Evolutionary conservation across 2,329 filamentous ascomycete species (phyloP), one percentile per base, ranked within the genome.

Genomic region (Alternaria arborescens): DNA sequence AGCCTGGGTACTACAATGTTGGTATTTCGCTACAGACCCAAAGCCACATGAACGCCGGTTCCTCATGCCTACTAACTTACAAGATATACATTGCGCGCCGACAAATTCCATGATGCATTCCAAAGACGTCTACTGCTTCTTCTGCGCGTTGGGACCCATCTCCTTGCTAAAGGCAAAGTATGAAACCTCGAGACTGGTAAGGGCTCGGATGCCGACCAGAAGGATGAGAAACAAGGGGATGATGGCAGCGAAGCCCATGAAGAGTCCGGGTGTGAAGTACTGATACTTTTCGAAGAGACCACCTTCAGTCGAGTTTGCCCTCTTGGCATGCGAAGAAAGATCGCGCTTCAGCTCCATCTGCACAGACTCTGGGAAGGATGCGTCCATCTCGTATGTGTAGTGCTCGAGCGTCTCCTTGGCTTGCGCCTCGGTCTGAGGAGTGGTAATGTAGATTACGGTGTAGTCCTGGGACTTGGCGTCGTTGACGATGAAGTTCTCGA

Each of bases 111-210:
- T 14, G 5, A 20, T 22, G 11, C n/a, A 55, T 22, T 22, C 14
- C 5, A 18, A 54, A 30, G 16, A 11, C 16, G 18, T 22, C 32
- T 85, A 86, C 80, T 89, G 85, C 77, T 88, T 97, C 87, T 94
- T 97, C 80, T 96, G 92, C 32, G 91, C 91, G 38, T 88, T 84
- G n/a, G 93, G 92, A 0, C 93, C 92, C 84, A 93, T 97, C 71
- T 97, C 94, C 84, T 97, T 97, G 77, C 96, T 94, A 77, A 98
- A 99, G 2, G 95, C 93, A 65, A 91, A 93, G 78, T 98, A 98
- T 1, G 92, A 91, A 30, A 98, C 92, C 78, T 97, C 86, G 18
- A 99, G 84, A 68, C 92, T 94, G 7, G 87, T 83, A 12, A 98
- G 84, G 14, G 91, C 93, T 61, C 80, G 87, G 56, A 98, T 81